These are phyloP conservation scores for Naganishia kalamii DNA, from an alignment of 768 basidiomycete species.

Conservation along the genomic window DNA sequence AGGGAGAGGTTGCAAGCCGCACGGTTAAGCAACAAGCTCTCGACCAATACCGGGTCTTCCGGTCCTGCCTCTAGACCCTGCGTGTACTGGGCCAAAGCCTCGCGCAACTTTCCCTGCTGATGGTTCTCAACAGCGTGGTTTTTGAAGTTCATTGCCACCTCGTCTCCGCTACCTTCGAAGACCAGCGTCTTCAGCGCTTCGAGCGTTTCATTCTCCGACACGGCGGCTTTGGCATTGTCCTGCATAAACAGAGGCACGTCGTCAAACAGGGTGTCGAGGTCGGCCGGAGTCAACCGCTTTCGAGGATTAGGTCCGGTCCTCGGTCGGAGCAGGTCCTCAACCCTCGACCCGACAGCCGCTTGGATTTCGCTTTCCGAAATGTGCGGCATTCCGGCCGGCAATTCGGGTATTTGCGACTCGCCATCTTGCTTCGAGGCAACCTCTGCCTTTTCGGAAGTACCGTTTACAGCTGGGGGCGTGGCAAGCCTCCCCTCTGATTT, in stretches of 20 bases:
- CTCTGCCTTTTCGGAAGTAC: too few species aligned
- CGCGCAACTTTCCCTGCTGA: conserved; percentile 74
- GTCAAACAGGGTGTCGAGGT: conserved; percentile 51
- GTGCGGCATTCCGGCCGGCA: background rate
- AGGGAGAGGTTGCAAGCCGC: conserved; percentile 82
- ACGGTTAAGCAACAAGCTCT: conserved; percentile 72
- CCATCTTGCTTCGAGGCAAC: background rate
- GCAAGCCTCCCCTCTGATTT: too few species aligned
- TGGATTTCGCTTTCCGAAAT: conserved; percentile 1
- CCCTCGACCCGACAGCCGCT: background rate
- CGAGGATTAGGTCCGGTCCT: conserved; percentile 26
- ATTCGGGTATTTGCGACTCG: background rate
- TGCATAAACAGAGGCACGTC: conserved; percentile 88
- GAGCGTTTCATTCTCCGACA: conserved; percentile 58
- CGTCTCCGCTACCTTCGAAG: conserved; percentile 88
- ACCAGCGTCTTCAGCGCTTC: conserved; percentile 78
- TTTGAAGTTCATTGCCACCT: conserved; percentile 86
- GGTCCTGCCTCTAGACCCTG: conserved; percentile 83
- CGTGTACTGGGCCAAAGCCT: conserved; percentile 82
- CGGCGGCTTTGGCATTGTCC: conserved; percentile 64
- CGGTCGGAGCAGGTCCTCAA: conserved; percentile 1
- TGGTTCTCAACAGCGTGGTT: conserved; percentile 94
- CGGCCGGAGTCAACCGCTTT: conserved; percentile 27
- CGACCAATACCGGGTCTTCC: conserved; percentile 51
- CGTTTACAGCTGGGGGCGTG: too few species aligned